These are phyloP conservation scores for Aureobasidium sp. DNA, from an alignment of 2,329 filamentous ascomycete species.

Conservation along the genomic window DNA sequence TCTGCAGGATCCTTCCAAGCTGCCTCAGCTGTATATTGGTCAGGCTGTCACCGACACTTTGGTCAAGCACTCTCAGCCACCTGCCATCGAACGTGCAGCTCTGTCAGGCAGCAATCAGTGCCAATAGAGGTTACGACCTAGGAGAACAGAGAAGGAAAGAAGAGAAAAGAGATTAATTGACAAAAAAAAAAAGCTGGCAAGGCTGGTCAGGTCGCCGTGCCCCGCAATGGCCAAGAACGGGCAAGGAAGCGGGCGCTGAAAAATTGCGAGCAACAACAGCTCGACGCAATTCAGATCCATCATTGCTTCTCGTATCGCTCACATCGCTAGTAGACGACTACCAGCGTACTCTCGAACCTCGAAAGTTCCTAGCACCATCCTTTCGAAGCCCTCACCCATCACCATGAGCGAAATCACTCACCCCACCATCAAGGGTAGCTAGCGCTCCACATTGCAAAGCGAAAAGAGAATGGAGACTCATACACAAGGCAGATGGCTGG, in stretches of 20 bases:
- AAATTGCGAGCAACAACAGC: conserved; percentile 1
- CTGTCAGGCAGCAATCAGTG: background rate
- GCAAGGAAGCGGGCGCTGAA: background rate
- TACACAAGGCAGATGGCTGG: conserved; percentile 74
- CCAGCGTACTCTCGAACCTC: background rate
- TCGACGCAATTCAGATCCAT: background rate
- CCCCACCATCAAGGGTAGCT: conserved; percentile 67
- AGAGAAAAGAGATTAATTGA: background rate
- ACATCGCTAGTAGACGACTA: conserved; percentile 2
- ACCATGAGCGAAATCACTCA: conserved; percentile 64
- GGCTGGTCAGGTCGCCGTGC: background rate
- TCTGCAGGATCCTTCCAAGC: background rate
- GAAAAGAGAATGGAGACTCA: conserved; percentile 19
- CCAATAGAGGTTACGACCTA: background rate
- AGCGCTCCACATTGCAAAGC: conserved; percentile 7
- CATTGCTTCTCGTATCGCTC: conserved; percentile 12
- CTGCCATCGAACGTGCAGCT: background rate
- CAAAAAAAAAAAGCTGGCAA: background rate
- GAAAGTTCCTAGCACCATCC: background rate
- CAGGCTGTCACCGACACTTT: background rate
- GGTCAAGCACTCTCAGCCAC: background rate
- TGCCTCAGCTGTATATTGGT: background rate
- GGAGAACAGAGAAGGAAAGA: background rate
- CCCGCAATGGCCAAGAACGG: conserved; percentile 8
- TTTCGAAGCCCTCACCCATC: background rate